A percentile compares a stretch with the other conserved stretches of the same genome.
Conservation (phyloP, 192 early-diverging fungal species). For the Entomortierella lignicola region DNA sequence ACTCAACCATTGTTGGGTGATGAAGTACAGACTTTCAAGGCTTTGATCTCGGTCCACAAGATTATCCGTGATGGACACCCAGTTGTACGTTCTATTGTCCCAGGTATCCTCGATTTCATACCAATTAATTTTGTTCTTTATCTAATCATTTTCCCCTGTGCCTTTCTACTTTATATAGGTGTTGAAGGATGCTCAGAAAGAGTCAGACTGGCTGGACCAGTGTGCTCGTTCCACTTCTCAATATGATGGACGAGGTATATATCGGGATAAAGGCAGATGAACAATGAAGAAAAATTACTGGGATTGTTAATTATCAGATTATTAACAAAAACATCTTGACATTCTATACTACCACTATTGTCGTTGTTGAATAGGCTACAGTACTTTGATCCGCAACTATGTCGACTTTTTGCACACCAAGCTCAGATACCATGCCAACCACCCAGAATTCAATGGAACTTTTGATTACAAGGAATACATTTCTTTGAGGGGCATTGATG, state of each 20-base stretch:
- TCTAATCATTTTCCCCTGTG: too few species aligned
- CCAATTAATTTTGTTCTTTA: too few species aligned
- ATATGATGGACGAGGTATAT: slow-evolving; percentile 70
- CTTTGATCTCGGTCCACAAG: slow-evolving; percentile 94
- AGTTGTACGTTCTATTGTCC: slow-evolving; percentile 59
- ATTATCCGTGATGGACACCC: slow-evolving; percentile 94
- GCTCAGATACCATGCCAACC: slow-evolving; percentile 90
- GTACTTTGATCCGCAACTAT: slow-evolving; percentile 88
- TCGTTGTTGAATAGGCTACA: slow-evolving; percentile 73
- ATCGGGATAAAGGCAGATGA: slow-evolving; percentile 34
- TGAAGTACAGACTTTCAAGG: slow-evolving; percentile 97
- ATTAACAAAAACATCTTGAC: too few species aligned
- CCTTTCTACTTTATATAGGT: slow-evolving; percentile 56
- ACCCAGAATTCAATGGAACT: slow-evolving; percentile 92
- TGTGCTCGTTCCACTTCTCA: slow-evolving; percentile 64
- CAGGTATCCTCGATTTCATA: too few species aligned
- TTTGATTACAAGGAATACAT: slow-evolving; percentile 99
- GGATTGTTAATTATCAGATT: too few species aligned
- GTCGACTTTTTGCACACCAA: slow-evolving; percentile 90
- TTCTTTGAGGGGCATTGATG: slow-evolving; percentile 91
- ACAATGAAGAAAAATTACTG: too few species aligned
- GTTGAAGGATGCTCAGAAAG: slow-evolving; percentile 84
- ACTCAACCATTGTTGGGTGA: slow-evolving; percentile 89
- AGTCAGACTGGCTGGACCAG: slow-evolving; percentile 88
- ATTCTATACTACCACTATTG: too few species aligned